A percentile compares a stretch with the other conserved stretches of the same genome.
These are phyloP conservation scores for Albophoma yamanashiensis DNA, from an alignment of 2,329 filamentous ascomycete genomes.

Conservation along the genomic window DNA sequence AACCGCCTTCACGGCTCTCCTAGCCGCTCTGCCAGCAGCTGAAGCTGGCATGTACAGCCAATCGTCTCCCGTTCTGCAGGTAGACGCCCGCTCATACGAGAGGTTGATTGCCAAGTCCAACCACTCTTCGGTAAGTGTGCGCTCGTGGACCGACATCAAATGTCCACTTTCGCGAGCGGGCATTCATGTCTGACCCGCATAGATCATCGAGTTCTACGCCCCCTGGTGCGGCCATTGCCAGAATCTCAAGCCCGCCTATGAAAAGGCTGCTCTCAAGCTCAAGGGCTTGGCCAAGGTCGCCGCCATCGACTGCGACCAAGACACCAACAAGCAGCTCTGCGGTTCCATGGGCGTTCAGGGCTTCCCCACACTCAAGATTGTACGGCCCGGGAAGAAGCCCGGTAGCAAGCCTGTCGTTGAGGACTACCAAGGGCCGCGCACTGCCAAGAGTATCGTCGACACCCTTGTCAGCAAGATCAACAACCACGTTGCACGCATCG, in stretches of 20 bases:
- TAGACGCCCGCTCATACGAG: slow-evolving; percentile 71
- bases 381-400: slow-evolving; percentile 72
- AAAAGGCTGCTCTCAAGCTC: slow-evolving; percentile 83
- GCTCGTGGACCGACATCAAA: not conserved
- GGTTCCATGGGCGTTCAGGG: slow-evolving; percentile 78
- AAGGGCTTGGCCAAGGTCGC: slow-evolving; percentile 91
- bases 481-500: slow-evolving; percentile 76
- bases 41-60: slow-evolving; percentile 73
- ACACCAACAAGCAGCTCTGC: slow-evolving; percentile 82
- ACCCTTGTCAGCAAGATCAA: slow-evolving; percentile 79
- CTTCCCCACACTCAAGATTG: slow-evolving; percentile 92
- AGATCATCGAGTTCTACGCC: slow-evolving; percentile 80
- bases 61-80: slow-evolving; percentile 75
- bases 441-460: slow-evolving; percentile 79
- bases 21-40: slow-evolving; percentile 38
- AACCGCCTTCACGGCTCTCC: slow-evolving; percentile 17
- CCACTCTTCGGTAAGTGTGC: slow-evolving; percentile 66
- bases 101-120: slow-evolving; percentile 79
- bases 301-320: slow-evolving; percentile 90
- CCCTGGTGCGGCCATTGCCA: slow-evolving; percentile 98
- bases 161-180: not conserved
- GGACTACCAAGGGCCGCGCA: slow-evolving; percentile 79
- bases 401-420: slow-evolving; percentile 69
- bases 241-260: slow-evolving; percentile 89
- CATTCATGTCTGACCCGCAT: not conserved